phyloP scores from a whole-genome alignment of 148 eudicot genomes.

The Rhododendron mucronatum region DNA sequence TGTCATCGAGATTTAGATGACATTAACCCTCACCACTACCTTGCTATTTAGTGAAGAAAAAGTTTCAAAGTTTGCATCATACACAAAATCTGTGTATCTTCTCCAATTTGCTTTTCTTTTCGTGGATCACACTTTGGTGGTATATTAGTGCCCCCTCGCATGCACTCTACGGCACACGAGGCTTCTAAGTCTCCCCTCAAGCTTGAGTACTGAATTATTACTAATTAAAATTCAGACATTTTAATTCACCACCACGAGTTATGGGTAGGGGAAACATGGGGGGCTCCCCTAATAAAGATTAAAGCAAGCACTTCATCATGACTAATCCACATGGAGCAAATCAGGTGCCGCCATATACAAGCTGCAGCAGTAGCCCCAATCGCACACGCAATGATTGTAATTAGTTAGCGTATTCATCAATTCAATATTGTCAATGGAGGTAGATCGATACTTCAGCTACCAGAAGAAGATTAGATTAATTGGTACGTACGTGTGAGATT shows the following conservation, averaged over 20 bases:
- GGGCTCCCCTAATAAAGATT: background rate
- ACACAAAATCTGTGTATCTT: background rate
- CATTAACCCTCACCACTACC: background rate
- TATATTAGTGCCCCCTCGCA: background rate
- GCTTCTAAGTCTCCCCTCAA: background rate
- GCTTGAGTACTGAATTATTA: background rate
- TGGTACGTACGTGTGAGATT: background rate
- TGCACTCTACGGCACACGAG: background rate
- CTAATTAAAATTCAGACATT: background rate
- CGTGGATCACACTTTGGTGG: background rate
- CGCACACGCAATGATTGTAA: background rate
- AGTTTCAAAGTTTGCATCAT: background rate
- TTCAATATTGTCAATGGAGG: background rate
- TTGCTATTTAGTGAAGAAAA: background rate
- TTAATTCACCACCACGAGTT: background rate
- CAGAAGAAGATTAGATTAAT: background rate
- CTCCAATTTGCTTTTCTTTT: background rate
- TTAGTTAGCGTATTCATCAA: background rate
- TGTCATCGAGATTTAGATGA: background rate
- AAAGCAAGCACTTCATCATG: too few species aligned
- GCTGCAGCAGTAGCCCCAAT: background rate
- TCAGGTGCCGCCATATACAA: background rate
- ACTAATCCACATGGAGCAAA: conserved; percentile 1
- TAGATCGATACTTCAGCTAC: background rate
- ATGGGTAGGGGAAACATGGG: background rate